Conservation (phyloP, 129 eudicot genomes). For the Apium graveolens region DNA sequence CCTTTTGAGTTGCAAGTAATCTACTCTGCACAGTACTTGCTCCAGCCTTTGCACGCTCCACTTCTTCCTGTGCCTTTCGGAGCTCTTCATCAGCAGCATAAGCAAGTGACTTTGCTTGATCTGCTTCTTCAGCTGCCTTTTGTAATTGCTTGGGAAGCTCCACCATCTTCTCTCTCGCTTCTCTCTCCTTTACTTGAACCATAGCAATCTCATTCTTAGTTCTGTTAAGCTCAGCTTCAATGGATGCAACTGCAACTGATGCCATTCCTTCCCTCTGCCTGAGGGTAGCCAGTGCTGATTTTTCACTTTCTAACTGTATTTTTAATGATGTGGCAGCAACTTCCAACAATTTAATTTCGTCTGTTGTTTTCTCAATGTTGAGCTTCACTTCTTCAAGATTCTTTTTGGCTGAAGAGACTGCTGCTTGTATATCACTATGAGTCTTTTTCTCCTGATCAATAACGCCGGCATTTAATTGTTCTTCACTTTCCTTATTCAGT, state of each 20-base stretch:
- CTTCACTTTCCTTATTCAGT: constrained; percentile 28
- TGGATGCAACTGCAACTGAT: constrained; percentile 67
- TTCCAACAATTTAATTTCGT: constrained; percentile 58
- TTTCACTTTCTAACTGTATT: constrained; percentile 63
- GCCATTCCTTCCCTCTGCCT: constrained; percentile 96
- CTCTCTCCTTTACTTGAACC: constrained; percentile 62
- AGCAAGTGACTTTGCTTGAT: constrained; percentile 50
- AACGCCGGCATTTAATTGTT: background rate
- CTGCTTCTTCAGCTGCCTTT: constrained; percentile 64
- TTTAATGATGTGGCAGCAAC: constrained; percentile 61
- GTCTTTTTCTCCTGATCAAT: constrained; percentile 23
- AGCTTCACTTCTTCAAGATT: constrained; percentile 72
- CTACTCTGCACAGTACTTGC: constrained; percentile 64
- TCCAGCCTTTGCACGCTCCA: constrained; percentile 67
- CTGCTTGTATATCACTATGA: constrained; percentile 36
- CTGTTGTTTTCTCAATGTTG: constrained; percentile 52
- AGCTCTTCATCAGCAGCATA: constrained; percentile 58
- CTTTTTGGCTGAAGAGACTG: constrained; percentile 43
- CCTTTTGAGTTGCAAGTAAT: constrained; percentile 72
- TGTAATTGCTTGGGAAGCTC: constrained; percentile 77
- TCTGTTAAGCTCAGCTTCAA: constrained; percentile 68
- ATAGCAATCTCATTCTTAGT: constrained; percentile 46
- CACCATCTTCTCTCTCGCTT: constrained; percentile 70
- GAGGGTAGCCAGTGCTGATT: constrained; percentile 45
- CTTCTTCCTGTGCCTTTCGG: constrained; percentile 60